Evolutionary conservation across 495 filamentous ascomycete species (phyloP), one percentile per base, ranked within the genome.

Genomic region (Xylaria palmicola): DNA sequence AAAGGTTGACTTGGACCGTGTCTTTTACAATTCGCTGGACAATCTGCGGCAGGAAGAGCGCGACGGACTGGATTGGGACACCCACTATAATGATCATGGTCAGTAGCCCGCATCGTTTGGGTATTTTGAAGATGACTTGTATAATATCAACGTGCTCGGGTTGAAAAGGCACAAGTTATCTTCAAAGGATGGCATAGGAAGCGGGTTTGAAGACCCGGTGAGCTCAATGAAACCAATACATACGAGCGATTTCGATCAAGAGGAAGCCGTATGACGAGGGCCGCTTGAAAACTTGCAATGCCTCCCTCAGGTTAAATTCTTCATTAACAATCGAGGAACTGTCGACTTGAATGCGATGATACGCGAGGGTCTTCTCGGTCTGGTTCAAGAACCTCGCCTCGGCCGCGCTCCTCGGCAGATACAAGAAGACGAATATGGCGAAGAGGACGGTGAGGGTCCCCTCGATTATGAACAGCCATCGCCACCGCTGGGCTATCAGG

Each of bases 401-500:
- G 22, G 83, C 73, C 1, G 87, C 86, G 22, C 82, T 87, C 32
- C 73, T 72, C 0, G 90, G 90, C 3, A 93, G 81, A 63, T 89
- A 92, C 71, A 80, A 87, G 64, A 80, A 87, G n/a, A 85, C 86
- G 62, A 92, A 86, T 59, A 85, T 65, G 8, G 86, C 75, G 70
- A 90, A 90, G 54, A 82, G 63, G 5, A 89, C 76, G 0, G 89
- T 90, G 61, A 78, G 78, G 7, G 73, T 59, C 3, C 90, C 90
- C 62, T 93, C 89, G 34, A 92, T 86, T 50, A 92, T 74, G 69
- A 93, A 93, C 7, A 92, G 83, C 69, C 90, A 92, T 3, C 86
- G 79, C 90, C 90, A 93, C 19, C 79, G 74, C 55, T 82, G 74
- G 19, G 69, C 86, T 59, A 72, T 63, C 10, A 67, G 36, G 4